These are phyloP conservation scores for Aspergillus conjunctus DNA, from an alignment of 495 filamentous ascomycete genomes.

Conservation along the genomic window DNA sequence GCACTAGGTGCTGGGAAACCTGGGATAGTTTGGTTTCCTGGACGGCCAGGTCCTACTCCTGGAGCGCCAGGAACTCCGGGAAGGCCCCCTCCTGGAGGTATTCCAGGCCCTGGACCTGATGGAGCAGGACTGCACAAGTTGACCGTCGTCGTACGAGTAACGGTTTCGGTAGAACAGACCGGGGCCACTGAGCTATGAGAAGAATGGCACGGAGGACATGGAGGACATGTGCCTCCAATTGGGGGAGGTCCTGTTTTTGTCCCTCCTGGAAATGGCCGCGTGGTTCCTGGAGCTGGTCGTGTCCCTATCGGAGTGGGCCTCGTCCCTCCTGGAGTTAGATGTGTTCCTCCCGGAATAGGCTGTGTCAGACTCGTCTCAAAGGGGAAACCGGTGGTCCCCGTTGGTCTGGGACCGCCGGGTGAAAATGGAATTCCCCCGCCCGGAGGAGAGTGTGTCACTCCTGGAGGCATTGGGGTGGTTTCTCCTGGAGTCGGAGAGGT, in stretches of 20 bases:
- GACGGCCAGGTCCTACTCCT: background rate
- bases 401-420: background rate
- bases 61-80: conserved; percentile 2
- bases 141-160: conserved; percentile 7
- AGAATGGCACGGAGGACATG: conserved; percentile 2
- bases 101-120: background rate
- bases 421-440: background rate
- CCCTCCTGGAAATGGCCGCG: background rate
- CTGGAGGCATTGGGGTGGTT: background rate
- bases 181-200: background rate
- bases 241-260: background rate
- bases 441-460: background rate
- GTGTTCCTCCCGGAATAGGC: background rate
- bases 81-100: background rate
- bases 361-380: too few species aligned
- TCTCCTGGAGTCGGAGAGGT: too few species aligned
- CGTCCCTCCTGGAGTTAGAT: background rate
- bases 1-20: background rate
- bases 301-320: background rate
- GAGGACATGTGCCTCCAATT: background rate
- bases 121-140: conserved; percentile 10
- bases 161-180: conserved; percentile 2
- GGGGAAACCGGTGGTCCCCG: too few species aligned
- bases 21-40: background rate
- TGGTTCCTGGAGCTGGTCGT: background rate